A percentile compares a stretch with the other conserved stretches of the same genome.
Evolutionary conservation across 306 rosid species (phyloP).

Genomic region (Prunus mira): DNA sequence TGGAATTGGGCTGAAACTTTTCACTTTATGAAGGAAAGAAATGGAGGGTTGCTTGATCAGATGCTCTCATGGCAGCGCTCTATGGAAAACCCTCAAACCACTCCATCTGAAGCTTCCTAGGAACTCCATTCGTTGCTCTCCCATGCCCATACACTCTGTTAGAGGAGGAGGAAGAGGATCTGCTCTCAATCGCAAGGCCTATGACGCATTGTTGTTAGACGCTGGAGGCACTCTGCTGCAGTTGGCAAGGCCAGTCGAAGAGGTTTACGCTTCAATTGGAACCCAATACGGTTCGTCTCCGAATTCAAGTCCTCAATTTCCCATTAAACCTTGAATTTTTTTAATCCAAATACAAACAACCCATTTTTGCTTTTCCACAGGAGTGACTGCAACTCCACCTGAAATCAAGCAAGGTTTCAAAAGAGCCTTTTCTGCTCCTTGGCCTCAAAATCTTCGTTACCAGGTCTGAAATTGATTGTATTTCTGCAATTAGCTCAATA

Average conservation of each 20-base stretch:
- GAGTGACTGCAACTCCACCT: constrained; percentile 58
- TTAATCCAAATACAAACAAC: not conserved
- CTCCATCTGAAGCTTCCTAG: constrained; percentile 6
- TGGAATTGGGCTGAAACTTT: not conserved
- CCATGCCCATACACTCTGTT: constrained; percentile 23
- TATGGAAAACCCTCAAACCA: constrained; percentile 42
- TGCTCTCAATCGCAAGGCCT: constrained; percentile 24
- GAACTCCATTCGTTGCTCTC: constrained; percentile 34
- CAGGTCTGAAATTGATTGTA: constrained; percentile 37
- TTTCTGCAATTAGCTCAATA: not conserved
- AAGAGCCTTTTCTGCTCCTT: constrained; percentile 78
- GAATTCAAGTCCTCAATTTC: not conserved
- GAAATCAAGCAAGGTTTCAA: constrained; percentile 84
- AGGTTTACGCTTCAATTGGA: constrained; percentile 72
- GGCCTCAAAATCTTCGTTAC: constrained; percentile 91
- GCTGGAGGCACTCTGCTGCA: constrained; percentile 98
- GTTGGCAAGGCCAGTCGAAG: constrained; percentile 70
- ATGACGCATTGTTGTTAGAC: constrained; percentile 81
- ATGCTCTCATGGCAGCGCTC: constrained; percentile 40
- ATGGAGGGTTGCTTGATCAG: constrained; percentile 49
- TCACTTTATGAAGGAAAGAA: not conserved
- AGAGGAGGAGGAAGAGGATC: constrained; percentile 32
- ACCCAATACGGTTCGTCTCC: constrained; percentile 54
- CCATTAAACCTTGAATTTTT: not conserved
- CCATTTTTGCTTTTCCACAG: constrained; percentile 22